Percentiles rank a stretch among this genome's conserved stretches.
These are phyloP conservation scores for Pyracantha coccinea DNA, from an alignment of 331 rosid species.

Conservation along the genomic window DNA sequence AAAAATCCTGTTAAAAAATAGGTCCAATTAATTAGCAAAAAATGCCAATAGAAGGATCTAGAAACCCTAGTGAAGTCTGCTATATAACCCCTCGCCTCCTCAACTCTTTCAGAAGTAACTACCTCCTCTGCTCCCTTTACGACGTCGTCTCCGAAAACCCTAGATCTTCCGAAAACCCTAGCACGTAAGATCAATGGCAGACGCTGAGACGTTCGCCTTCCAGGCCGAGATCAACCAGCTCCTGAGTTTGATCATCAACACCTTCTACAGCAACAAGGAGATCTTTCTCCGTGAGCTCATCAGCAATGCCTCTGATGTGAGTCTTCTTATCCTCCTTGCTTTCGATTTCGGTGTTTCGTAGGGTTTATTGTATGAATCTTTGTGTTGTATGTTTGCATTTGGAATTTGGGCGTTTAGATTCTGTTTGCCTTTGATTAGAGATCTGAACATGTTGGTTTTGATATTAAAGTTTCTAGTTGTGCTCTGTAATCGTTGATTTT, in stretches of 20 bases:
- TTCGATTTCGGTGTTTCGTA: too few relatives aligned
- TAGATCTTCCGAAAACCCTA: conserved; percentile 1
- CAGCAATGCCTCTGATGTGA: conserved; percentile 73
- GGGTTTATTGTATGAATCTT: too few relatives aligned
- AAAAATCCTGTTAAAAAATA: background rate
- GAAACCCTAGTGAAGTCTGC: conserved; percentile 39
- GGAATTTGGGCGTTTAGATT: background rate
- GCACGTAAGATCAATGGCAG: conserved; percentile 35
- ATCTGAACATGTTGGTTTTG: background rate
- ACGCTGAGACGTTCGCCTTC: conserved; percentile 66
- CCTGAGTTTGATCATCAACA: conserved; percentile 76
- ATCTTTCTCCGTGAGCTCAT: conserved; percentile 80
- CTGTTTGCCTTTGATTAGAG: background rate
- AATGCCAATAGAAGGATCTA: conserved; percentile 35
- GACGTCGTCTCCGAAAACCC: background rate
- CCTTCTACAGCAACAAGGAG: conserved; percentile 88
- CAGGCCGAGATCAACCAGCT: conserved; percentile 97
- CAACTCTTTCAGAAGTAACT: too few relatives aligned
- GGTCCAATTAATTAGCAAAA: background rate
- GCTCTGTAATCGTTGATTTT: too few relatives aligned
- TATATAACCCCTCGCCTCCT: conserved; percentile 20
- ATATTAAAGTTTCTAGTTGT: background rate
- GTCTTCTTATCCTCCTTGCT: background rate
- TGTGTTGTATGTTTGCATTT: background rate
- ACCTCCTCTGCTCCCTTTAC: background rate